Percentiles rank a stretch among this genome's conserved stretches.
Evolutionary conservation across 2,329 filamentous ascomycete species (phyloP).

Genomic region (Hymenoscyphus albidus): DNA sequence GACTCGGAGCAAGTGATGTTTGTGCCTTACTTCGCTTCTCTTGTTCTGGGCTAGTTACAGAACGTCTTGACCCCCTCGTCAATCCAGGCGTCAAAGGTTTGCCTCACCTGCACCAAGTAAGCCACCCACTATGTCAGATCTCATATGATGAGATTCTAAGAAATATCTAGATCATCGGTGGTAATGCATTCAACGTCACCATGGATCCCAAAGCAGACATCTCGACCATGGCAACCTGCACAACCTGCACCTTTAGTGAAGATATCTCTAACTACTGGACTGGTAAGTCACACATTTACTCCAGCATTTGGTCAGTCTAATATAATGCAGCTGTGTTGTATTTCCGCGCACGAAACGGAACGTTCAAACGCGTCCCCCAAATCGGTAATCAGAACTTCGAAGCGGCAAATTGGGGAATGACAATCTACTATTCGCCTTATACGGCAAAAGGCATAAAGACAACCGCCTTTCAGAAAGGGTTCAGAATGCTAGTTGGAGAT

Average conservation of each 20-base stretch:
- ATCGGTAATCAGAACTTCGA: constrained; percentile 5
- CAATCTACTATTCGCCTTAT: constrained; percentile 4
- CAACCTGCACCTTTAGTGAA: constrained; percentile 8
- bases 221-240: constrained; percentile 1
- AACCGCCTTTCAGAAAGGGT: constrained; percentile 31
- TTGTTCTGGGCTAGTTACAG: constrained; percentile 20
- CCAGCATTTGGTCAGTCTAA: neutral
- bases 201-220: constrained; percentile 4
- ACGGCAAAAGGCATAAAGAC: neutral
- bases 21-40: constrained; percentile 18
- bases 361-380: constrained; percentile 9
- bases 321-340: constrained; percentile 1
- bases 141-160: neutral
- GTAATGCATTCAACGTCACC: constrained; percentile 6
- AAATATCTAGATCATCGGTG: neutral
- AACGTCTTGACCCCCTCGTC: constrained; percentile 18
- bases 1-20: constrained; percentile 10
- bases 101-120: constrained; percentile 11
- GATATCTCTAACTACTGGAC: constrained; percentile 8
- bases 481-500: constrained; percentile 9
- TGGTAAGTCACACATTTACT: constrained; percentile 1
- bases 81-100: neutral
- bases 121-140: neutral
- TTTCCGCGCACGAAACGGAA: constrained; percentile 9
- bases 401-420: constrained; percentile 5